Base-by-base conservation (phyloP, 768 basidiomycete genomes). In the Scleroderma bovista region DNA sequence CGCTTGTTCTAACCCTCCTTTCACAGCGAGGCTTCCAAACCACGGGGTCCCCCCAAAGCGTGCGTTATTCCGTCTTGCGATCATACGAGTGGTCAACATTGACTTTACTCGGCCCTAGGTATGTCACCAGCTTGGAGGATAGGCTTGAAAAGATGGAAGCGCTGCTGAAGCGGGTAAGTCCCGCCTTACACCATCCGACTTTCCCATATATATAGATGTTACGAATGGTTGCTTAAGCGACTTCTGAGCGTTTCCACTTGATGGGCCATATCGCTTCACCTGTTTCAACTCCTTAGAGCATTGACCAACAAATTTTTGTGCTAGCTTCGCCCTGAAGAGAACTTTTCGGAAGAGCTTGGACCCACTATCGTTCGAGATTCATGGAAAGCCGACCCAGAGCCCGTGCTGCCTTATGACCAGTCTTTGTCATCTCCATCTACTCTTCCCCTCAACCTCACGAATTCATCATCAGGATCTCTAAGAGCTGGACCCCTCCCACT, bases 11-110 rank as follows among this genome's bases (percentile, higher is more conserved):
- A 0, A 61, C 29, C 11, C 2, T 40, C 41, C 42, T 37, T 39
- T 39, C 37, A 24, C 42, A 83, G 81, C n/a, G 83, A 84, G 61
- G 71, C 70, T 2, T 84, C 83, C 4, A 79, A 79, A 54, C 82
- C 82, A 50, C 74, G 83, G 47, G 81, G 81, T 0, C 83, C 83
- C 20, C 78, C 83, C 5, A 85, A 85, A 67, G 81, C 79, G 80
- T 85, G 52, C 58, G 82, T 73, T 13, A 39, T 46, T 13, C 45
- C 11, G 6, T 15, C 20, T 6, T 41, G 15, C 40, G 49, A 43
- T 41, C 46, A 17, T 40, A 33, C 41, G 22, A 29, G 31, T 37
- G 38, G 29, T 44, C 15, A 38, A 26, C 13, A 24, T 37, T 37
- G 50, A 49, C 29, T 43, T 43, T 26, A 43, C 47, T 42, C 22